These are phyloP conservation scores for Penicillium freii DNA, from an alignment of 2,329 filamentous ascomycete species.

Conservation along the genomic window DNA sequence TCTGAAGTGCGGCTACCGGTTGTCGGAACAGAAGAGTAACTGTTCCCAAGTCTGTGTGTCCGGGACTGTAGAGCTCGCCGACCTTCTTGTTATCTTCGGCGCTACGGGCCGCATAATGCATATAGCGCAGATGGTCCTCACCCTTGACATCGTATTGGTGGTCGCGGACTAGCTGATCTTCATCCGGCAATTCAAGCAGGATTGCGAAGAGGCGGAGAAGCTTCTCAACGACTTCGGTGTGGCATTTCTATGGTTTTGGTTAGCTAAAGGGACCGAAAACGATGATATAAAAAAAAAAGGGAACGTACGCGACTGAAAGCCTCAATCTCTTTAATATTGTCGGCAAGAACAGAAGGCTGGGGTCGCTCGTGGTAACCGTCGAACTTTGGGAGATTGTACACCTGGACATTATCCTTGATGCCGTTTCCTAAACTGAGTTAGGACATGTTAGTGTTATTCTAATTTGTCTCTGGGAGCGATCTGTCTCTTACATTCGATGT, in stretches of 20 bases:
- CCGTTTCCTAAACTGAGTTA: conserved; percentile 37
- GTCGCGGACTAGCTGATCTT: conserved; percentile 55
- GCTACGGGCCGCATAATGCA: conserved; percentile 56
- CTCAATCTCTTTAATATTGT: conserved; percentile 57
- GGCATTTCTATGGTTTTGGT: conserved; percentile 26
- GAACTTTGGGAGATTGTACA: conserved; percentile 62
- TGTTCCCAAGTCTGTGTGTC: conserved; percentile 58
- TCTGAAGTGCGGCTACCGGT: conserved; percentile 58
- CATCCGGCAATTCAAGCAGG: conserved; percentile 59
- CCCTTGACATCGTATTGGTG: conserved; percentile 59
- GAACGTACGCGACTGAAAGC: conserved; percentile 46
- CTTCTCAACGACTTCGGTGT: conserved; percentile 34
- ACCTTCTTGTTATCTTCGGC: conserved; percentile 49
- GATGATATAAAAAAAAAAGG: background rate
- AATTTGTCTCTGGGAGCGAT: background rate
- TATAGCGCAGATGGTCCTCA: conserved; percentile 63
- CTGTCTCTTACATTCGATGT: conserved; percentile 32
- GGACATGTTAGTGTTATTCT: conserved; percentile 6
- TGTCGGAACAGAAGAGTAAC: conserved; percentile 60
- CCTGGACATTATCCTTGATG: conserved; percentile 56
- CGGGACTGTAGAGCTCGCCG: conserved; percentile 47
- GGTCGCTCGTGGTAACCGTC: conserved; percentile 46
- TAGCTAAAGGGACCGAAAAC: background rate
- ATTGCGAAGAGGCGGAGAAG: conserved; percentile 61
- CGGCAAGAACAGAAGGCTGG: conserved; percentile 50